phyloP scores from a whole-genome alignment of 305 asterid genomes.

The Solanum chacoense region DNA sequence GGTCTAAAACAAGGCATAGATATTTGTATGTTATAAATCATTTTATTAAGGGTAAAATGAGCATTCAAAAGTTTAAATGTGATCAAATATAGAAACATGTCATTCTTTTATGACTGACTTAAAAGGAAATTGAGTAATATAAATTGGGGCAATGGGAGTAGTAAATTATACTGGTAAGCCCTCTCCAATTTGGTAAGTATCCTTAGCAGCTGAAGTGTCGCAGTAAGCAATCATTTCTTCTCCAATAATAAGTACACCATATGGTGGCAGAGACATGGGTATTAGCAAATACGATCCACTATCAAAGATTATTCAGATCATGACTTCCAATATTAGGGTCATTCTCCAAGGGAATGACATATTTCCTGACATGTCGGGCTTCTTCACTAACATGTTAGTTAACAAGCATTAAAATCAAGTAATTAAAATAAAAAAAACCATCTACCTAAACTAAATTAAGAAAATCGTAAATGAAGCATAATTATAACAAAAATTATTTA shows the following conservation, averaged over 20 bases:
- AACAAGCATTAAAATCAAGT: neutral
- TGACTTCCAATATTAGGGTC: constrained; percentile 31
- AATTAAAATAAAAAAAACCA: neutral
- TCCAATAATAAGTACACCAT: constrained; percentile 87
- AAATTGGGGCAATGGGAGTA: no score
- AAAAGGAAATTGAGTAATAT: no score
- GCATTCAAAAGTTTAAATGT: no score
- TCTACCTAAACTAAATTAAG: no score
- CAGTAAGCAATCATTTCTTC: constrained; percentile 93
- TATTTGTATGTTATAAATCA: no score
- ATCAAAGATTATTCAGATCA: constrained; percentile 88
- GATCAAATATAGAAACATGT: no score
- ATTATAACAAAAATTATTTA: neutral
- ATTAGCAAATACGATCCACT: constrained; percentile 88
- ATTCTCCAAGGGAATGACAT: constrained; percentile 81
- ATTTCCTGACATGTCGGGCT: constrained; percentile 82
- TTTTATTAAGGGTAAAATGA: no score
- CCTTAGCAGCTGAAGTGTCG: constrained; percentile 77
- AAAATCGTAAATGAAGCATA: neutral
- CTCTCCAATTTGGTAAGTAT: constrained; percentile 66
- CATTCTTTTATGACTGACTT: no score
- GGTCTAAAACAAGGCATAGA: no score
- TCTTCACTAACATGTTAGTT: constrained; percentile 67
- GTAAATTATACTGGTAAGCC: constrained; percentile 19
- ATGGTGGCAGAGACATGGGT: constrained; percentile 90